Base-by-base conservation (phyloP, 257 asterid species). In the Capsicum chinense region DNA sequence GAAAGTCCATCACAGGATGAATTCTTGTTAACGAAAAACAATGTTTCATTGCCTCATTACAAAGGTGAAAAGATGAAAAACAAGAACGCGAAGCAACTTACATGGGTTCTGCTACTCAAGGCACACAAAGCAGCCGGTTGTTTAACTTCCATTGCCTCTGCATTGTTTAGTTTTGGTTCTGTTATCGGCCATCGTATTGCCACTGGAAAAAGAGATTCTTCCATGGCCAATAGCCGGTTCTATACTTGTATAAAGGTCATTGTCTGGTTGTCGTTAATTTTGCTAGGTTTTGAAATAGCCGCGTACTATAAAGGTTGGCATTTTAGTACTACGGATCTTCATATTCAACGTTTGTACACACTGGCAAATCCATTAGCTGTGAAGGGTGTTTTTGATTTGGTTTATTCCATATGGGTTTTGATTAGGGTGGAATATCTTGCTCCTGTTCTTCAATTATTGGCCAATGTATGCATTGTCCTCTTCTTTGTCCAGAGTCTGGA, bases 121-220 rank as follows among this genome's bases (percentile, higher is more conserved):
- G 99, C 99, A 78, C 98, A 95, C 86, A 92, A 89, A 69, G 98
- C 97, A 37, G 98, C 97, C 73, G 99, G 99, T 69, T 94, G 97
- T 66, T 87, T 95, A 78, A 82, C 97, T 71, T 94, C 98, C 70
- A 85, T 93, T 52, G 98, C 93, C 84, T 84, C 97, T n/a, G 99
- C 95, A 84, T 90, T 91, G 85, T 35, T 94, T 88, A 89, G 92
- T 69, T 89, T 95, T 79, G 94, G 92, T 47, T 76, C 97, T 63
- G 78, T 88, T 62, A 89, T 94, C 12, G 95, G 95, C 89, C 98
- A 95, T 85, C 99, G 99, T 59, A 89, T 94, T 33, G 79, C 94
- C 83, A 50, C 97, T 50, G 99, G 98, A 2, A 82, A 92, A 57
- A 93, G 97, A 15, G 99, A 95, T 93, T 57, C 92, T 88, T n/a